Evolutionary conservation across 2,329 filamentous ascomycete species (phyloP).

Genomic region (Calonectria pseudoturangicola): DNA sequence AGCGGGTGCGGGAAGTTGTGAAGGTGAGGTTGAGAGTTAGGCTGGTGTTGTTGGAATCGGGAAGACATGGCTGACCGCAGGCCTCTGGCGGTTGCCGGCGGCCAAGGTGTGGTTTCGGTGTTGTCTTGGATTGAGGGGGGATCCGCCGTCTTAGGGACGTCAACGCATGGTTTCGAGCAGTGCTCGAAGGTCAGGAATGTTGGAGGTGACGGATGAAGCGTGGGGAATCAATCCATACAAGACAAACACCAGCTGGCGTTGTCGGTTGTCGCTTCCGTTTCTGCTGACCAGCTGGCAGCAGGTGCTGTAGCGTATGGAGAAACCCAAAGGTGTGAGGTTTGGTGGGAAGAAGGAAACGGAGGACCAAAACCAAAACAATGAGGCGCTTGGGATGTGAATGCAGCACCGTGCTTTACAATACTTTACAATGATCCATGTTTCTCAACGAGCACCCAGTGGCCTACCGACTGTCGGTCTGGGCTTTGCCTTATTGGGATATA

Average conservation of each 20-base stretch:
- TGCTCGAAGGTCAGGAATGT: constrained; percentile 49
- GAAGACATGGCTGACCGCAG: constrained; percentile 69
- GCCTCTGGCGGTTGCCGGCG: constrained; percentile 48
- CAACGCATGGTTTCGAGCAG: constrained; percentile 59
- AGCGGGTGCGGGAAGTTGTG: constrained; percentile 59
- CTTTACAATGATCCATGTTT: constrained; percentile 31
- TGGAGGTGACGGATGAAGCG: constrained; percentile 42
- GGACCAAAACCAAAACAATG: constrained; percentile 35
- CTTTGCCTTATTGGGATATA: constrained; percentile 42
- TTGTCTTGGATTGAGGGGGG: constrained; percentile 45
- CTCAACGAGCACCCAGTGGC: not conserved
- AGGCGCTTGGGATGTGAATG: constrained; percentile 47
- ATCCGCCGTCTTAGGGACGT: constrained; percentile 49
- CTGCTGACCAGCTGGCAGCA: constrained; percentile 36
- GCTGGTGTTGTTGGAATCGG: constrained; percentile 58
- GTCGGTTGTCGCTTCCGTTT: constrained; percentile 7
- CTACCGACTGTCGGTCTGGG: too few relatives aligned
- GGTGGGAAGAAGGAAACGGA: constrained; percentile 25
- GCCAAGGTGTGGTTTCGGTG: constrained; percentile 46
- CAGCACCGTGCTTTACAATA: constrained; percentile 46
- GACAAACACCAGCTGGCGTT: constrained; percentile 46
- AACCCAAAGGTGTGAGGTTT: constrained; percentile 8
- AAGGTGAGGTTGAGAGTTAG: constrained; percentile 44
- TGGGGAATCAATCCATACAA: constrained; percentile 48
- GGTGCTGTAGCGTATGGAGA: constrained; percentile 22